phyloP scores from a whole-genome alignment of 106 monocot genomes.

The Alisma plantagoaquatica region DNA sequence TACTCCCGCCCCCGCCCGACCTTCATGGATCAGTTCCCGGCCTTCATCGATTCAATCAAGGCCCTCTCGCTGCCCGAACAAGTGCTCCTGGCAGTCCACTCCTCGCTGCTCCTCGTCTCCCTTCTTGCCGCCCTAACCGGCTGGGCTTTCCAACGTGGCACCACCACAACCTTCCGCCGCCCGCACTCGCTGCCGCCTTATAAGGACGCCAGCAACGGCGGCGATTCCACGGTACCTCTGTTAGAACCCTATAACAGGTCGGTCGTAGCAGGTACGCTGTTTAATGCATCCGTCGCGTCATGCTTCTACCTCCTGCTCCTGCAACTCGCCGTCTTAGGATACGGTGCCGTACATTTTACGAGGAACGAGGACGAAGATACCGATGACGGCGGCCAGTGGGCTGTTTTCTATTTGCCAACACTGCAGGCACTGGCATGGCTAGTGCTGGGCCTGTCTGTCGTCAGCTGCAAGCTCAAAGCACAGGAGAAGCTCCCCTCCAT shows the following conservation, averaged over 20 bases:
- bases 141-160: neutral
- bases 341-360: neutral
- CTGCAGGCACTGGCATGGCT: slow-evolving; percentile 48
- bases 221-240: neutral
- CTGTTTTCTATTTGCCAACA: slow-evolving; percentile 11
- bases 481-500: slow-evolving; percentile 35
- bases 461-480: slow-evolving; percentile 22
- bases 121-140: neutral
- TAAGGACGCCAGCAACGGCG: neutral
- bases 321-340: too few species aligned
- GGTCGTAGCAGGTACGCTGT: too few species aligned
- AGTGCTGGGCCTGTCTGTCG: slow-evolving; percentile 17
- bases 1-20: too few species aligned
- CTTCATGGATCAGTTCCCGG: too few species aligned
- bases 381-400: neutral
- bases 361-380: neutral
- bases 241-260: neutral
- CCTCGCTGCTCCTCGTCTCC: neutral
- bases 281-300: too few species aligned
- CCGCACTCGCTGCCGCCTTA: neutral
- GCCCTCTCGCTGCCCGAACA: too few species aligned
- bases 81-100: too few species aligned
- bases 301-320: too few species aligned
- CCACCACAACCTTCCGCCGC: neutral
- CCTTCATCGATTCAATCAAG: too few species aligned